phyloP scores from a whole-genome alignment of 163 green algal species.

The Prototheca wickerhamii region DNA sequence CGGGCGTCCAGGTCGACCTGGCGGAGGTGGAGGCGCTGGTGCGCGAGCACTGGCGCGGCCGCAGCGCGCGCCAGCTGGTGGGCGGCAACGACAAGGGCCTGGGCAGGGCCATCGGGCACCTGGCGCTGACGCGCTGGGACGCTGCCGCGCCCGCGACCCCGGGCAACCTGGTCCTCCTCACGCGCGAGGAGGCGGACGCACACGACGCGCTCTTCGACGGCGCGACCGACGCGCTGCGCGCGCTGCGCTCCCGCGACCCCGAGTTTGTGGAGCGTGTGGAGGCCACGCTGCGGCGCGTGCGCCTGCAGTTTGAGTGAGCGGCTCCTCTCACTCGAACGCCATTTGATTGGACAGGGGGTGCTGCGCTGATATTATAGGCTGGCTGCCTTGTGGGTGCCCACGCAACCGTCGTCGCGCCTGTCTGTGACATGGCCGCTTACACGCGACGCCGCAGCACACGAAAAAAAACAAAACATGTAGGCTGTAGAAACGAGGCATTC shows the following conservation, averaged over 20 bases:
- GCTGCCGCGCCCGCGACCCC: constrained; percentile 37
- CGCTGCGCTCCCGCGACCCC: constrained; percentile 1
- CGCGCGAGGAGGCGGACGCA: constrained; percentile 56
- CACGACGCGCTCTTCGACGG: constrained; percentile 37
- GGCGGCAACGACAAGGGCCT: constrained; percentile 52
- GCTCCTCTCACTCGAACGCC: not conserved
- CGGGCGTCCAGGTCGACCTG: constrained; percentile 32
- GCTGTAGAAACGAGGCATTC: no score
- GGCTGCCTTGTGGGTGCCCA: no score
- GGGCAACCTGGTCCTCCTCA: constrained; percentile 85
- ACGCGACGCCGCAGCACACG: no score
- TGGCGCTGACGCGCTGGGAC: constrained; percentile 59
- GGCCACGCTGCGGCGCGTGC: not conserved
- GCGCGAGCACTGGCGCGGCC: constrained; percentile 64
- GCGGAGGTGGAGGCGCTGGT: constrained; percentile 27
- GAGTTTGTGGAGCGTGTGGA: not conserved
- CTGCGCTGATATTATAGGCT: no score
- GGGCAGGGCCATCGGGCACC: constrained; percentile 48
- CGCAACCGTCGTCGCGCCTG: no score
- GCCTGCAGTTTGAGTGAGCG: not conserved
- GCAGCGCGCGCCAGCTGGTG: constrained; percentile 42
- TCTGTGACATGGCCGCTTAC: no score
- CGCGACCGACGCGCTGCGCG: not conserved
- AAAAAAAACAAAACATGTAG: no score
- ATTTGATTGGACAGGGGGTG: not conserved